phyloP scores from a whole-genome alignment of 306 rosid species.

The Malus fusca region DNA sequence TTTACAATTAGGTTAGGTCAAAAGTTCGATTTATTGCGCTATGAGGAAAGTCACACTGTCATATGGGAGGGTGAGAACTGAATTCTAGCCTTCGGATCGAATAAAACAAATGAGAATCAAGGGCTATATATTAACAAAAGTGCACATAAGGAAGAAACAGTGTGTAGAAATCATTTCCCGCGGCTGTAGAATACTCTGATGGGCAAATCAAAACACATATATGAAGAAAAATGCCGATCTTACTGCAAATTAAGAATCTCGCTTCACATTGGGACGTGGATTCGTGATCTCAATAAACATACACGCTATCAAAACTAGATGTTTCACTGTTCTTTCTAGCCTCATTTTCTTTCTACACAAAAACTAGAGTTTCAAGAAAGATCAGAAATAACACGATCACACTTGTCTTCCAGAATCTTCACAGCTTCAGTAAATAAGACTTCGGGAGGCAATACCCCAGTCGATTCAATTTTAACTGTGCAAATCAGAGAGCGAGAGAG shows the following conservation, averaged over 20 bases:
- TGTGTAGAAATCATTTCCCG: neutral
- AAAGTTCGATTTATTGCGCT: no score
- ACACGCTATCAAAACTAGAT: neutral
- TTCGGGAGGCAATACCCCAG: conserved; percentile 83
- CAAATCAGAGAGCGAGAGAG: neutral
- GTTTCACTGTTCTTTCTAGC: neutral
- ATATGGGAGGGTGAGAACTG: no score
- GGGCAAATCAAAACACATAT: neutral
- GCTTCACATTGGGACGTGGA: neutral
- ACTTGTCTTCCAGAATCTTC: conserved; percentile 90
- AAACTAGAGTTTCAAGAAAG: conserved; percentile 42
- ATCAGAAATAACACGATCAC: conserved; percentile 78
- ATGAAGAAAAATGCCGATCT: neutral
- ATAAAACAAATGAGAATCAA: neutral
- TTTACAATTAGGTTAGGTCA: no score
- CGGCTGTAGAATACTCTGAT: neutral
- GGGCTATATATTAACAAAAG: no score
- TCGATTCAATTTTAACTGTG: conserved; percentile 78
- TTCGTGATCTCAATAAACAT: neutral
- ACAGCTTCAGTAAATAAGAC: conserved; percentile 81
- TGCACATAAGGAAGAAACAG: neutral
- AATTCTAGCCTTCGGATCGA: neutral
- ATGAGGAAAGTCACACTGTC: neutral
- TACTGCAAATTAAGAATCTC: neutral
- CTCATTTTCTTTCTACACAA: neutral